Evolutionary conservation across 2,329 filamentous ascomycete species (phyloP).

Genomic region (Onygena corvina): DNA sequence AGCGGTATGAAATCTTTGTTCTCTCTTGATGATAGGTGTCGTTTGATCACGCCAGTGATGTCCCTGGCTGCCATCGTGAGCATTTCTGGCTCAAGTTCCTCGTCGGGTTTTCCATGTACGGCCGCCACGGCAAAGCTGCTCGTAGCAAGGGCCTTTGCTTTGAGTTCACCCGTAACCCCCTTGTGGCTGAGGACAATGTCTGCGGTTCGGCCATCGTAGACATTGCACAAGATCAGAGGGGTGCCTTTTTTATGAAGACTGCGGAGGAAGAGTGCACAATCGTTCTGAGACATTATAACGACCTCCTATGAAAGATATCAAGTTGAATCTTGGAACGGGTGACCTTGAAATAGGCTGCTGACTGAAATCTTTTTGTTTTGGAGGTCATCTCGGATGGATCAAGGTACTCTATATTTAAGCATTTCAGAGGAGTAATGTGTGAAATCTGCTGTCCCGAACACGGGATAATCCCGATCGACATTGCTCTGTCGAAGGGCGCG

Average conservation of each 20-base stretch:
- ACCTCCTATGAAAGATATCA: too few relatives aligned
- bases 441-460: too few relatives aligned
- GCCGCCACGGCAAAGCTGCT: conserved; percentile 39
- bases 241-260: conserved; percentile 39
- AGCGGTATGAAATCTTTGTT: conserved; percentile 28
- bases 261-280: conserved; percentile 23
- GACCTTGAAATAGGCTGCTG: too few relatives aligned
- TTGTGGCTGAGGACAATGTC: conserved; percentile 28
- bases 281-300: conserved; percentile 6
- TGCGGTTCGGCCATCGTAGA: conserved; percentile 43
- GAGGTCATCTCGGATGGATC: too few relatives aligned
- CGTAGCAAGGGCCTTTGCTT: conserved; percentile 34
- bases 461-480: neutral
- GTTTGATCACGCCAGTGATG: conserved; percentile 33
- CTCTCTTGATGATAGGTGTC: neutral
- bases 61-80: conserved; percentile 38
- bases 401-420: too few relatives aligned
- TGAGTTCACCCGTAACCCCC: conserved; percentile 9
- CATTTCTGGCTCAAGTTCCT: conserved; percentile 38
- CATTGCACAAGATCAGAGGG: conserved; percentile 44
- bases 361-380: neutral
- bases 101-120: conserved; percentile 33
- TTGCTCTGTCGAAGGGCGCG: too few relatives aligned
- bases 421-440: neutral
- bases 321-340: too few relatives aligned